A percentile compares a stretch with the other conserved stretches of the same genome.
These are phyloP conservation scores for Blastobotrys muscicola DNA, from an alignment of 805 yeast species.

Conservation along the genomic window DNA sequence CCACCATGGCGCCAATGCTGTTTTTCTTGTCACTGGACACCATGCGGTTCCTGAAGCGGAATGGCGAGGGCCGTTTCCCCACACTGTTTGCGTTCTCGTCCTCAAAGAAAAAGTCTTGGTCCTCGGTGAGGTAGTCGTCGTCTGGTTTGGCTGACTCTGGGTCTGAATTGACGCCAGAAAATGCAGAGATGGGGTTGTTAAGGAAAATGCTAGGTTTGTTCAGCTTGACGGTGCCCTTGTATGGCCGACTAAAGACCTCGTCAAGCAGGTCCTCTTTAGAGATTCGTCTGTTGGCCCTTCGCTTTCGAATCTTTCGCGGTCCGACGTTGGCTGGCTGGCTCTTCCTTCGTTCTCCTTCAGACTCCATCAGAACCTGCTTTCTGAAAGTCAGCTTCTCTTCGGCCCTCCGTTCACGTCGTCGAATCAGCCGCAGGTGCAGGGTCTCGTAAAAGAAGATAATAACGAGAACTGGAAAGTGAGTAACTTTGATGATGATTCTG, in stretches of 20 bases:
- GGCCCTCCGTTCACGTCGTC: constrained; percentile 2
- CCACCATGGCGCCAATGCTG: no score
- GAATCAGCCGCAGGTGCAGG: constrained; percentile 13
- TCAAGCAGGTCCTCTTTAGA: constrained; percentile 23
- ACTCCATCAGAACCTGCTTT: constrained; percentile 6
- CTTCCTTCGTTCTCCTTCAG: neutral
- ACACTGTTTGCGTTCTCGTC: neutral
- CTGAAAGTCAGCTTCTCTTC: constrained; percentile 6
- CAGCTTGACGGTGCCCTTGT: constrained; percentile 18
- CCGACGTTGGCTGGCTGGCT: neutral
- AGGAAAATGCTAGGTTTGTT: constrained; percentile 1
- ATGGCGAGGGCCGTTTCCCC: neutral
- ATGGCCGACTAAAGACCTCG: constrained; percentile 23
- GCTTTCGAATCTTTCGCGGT: constrained; percentile 1
- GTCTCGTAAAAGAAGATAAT: constrained; percentile 28
- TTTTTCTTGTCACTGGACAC: no score
- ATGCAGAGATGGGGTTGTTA: neutral
- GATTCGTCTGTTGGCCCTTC: constrained; percentile 8
- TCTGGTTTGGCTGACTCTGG: neutral
- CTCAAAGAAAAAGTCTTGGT: neutral
- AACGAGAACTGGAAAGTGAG: constrained; percentile 30
- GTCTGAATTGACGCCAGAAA: constrained; percentile 1
- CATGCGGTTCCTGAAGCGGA: no score
- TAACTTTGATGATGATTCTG: constrained; percentile 27
- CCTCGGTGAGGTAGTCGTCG: neutral